These are phyloP conservation scores for Bryum argenteum DNA, from an alignment of 225 moss, liverwort and hornwort species.

Conservation along the genomic window DNA sequence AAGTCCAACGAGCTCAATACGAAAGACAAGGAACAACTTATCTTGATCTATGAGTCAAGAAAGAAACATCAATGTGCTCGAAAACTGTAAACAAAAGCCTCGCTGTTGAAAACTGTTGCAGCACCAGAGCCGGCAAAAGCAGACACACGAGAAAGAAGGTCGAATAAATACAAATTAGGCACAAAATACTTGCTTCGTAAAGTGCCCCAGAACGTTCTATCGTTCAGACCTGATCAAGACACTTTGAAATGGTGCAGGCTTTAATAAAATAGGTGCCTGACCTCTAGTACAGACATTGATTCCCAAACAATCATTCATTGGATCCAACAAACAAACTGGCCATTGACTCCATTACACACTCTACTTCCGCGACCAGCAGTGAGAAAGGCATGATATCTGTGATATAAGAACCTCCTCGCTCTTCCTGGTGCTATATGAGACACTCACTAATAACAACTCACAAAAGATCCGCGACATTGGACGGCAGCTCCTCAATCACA, in stretches of 20 bases:
- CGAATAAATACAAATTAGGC: not conserved
- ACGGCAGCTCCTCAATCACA: constrained; percentile 72
- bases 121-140: too few species aligned
- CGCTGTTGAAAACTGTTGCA: too few species aligned
- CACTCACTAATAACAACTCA: constrained; percentile 47
- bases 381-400: not conserved
- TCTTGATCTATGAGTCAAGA: too few species aligned
- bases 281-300: not conserved
- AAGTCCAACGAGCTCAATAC: too few species aligned
- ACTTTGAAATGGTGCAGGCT: not conserved
- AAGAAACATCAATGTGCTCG: too few species aligned
- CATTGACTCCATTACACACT: not conserved
- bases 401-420: not conserved
- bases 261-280: not conserved
- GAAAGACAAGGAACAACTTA: too few species aligned
- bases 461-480: constrained; percentile 77
- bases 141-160: too few species aligned
- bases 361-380: constrained; percentile 40
- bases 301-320: not conserved
- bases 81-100: too few species aligned
- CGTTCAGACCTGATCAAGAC: not conserved
- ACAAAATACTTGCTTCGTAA: not conserved
- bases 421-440: constrained; percentile 33
- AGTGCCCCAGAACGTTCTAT: not conserved
- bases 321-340: not conserved